Evolutionary conservation across 75 land plant species (phyloP).

Genomic region (Cryptomeria japonica): DNA sequence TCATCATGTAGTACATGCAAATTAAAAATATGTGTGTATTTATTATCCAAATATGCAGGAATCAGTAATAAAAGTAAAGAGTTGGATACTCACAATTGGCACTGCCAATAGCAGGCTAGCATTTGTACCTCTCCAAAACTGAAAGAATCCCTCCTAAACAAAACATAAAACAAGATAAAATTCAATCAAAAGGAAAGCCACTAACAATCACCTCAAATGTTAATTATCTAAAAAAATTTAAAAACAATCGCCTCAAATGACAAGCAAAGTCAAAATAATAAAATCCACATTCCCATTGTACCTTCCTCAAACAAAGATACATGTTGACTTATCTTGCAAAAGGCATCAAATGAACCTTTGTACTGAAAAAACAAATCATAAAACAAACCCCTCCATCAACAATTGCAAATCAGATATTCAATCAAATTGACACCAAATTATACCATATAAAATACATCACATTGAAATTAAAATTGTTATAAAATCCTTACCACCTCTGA

Average conservation of each 20-base stretch:
- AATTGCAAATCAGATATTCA: not conserved
- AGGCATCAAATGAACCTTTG: conserved; percentile 88
- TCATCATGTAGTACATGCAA: not conserved
- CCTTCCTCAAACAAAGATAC: conserved; percentile 26
- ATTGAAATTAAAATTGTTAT: not conserved
- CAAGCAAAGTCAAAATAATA: not conserved
- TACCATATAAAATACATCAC: not conserved
- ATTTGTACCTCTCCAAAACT: conserved; percentile 95
- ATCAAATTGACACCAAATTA: not conserved
- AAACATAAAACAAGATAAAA: not conserved
- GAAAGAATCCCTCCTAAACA: conserved; percentile 86
- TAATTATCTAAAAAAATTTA: too few species aligned
- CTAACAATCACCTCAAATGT: too few species aligned
- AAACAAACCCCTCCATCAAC: conserved; percentile 42
- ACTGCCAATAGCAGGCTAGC: conserved; percentile 87
- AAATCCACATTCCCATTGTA: not conserved
- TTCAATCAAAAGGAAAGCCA: not conserved
- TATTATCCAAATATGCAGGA: not conserved
- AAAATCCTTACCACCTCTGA: conserved; percentile 37
- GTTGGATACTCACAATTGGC: conserved; percentile 68
- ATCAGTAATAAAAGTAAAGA: not conserved
- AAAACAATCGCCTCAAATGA: not conserved
- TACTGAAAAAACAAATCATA: conserved; percentile 69
- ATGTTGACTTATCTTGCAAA: conserved; percentile 83
- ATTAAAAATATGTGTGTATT: not conserved